Conservation (phyloP, 2,329 filamentous ascomycete species). For the Fonsecaea multimorphosa region DNA sequence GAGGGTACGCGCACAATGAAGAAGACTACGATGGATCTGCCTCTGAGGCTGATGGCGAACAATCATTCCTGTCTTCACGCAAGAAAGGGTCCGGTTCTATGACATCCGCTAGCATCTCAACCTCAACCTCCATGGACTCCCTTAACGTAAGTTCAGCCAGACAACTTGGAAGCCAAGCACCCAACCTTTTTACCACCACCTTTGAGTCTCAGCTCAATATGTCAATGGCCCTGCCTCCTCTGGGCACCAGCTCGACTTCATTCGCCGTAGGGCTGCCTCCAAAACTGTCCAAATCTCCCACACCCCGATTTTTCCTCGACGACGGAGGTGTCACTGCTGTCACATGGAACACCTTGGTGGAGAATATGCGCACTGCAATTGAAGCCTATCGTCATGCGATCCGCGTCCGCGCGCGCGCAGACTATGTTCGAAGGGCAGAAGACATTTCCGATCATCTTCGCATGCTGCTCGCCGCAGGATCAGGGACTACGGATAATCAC, state of each 20-base stretch:
- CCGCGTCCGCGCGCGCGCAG: conserved; percentile 77
- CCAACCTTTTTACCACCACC: conserved; percentile 16
- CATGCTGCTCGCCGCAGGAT: conserved; percentile 90
- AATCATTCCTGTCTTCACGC: conserved; percentile 70
- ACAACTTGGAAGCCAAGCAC: conserved; percentile 22
- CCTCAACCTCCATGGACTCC: conserved; percentile 89
- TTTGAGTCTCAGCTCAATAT: conserved; percentile 29
- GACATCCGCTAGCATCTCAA: conserved; percentile 74
- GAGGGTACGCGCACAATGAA: conserved; percentile 73
- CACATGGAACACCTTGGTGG: conserved; percentile 87
- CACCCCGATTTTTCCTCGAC: conserved; percentile 87
- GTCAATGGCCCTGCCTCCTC: conserved; percentile 48
- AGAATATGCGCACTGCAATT: conserved; percentile 90
- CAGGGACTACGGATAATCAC: conserved; percentile 97
- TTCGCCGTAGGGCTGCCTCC: conserved; percentile 59
- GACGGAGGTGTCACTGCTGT: conserved; percentile 79
- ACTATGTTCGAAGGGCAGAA: conserved; percentile 93
- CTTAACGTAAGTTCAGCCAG: conserved; percentile 48
- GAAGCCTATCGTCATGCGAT: conserved; percentile 92
- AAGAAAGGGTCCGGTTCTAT: conserved; percentile 73
- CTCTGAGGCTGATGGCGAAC: conserved; percentile 81
- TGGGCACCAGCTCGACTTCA: conserved; percentile 60
- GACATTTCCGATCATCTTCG: conserved; percentile 97
- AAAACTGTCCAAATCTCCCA: conserved; percentile 54
- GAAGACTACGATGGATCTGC: conserved; percentile 94